Evolutionary conservation across 2,329 filamentous ascomycete species (phyloP), one percentile per base, ranked within the genome.

Genomic region (Zymoseptoria crescenta): DNA sequence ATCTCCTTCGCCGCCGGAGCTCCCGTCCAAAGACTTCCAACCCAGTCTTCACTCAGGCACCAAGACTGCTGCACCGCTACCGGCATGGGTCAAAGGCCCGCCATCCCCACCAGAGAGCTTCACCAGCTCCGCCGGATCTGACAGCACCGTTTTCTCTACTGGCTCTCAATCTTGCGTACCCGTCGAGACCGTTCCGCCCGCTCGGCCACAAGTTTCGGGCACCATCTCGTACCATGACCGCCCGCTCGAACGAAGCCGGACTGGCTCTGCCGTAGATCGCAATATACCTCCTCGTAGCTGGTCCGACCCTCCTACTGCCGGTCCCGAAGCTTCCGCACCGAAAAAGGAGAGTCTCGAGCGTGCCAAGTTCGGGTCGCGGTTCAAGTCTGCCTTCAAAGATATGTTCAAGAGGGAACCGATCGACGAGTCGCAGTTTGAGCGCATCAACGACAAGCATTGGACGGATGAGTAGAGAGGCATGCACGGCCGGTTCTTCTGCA

Each of bases 381-480:
- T 69, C 55, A 67, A 62, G 49, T 56, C 55, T 6, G 65, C 61
- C 2, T 63, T 70, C 41, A 68, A 61, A 29, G 65, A 62, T 7
- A 64, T 70, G 10, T 72, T 72, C 60, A 65, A 62, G 24, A 59
- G 59, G 20, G 61, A 68, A 1, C 62, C 64, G 0, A 55, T 69
- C 7, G 65, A 71, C 29, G 64, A 70, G 13, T 57, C 54, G 6
- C 51, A 65, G 1, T 65, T 64, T 13, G 67, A 68, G 49, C 58
- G 57, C 4, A 69, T 72, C 13, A 62, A 60, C 0, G 68, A 69
- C 51, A 59, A 64, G 8, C 70, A 72, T 49, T 72, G 70, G 70
- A 65, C 70, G 8, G 70, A 72, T 6, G 67, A 71, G 19, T 60
- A 57, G 55, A 64, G 55, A 63, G 5, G 21, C 6, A 49, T 54